phyloP scores from a whole-genome alignment of 805 yeast species.

The Ogataea henricii region DNA sequence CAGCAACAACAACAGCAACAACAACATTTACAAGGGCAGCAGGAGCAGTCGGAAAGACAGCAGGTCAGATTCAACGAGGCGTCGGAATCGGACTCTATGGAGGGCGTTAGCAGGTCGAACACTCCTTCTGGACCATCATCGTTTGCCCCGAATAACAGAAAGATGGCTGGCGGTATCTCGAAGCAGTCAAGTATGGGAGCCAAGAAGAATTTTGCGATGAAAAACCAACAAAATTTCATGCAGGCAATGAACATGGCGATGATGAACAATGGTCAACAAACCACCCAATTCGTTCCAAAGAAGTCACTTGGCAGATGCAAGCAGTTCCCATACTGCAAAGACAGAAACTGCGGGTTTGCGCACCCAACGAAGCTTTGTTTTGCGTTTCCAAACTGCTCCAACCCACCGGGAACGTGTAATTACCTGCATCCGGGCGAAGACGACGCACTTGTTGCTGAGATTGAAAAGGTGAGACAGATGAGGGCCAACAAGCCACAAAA shows the following conservation, averaged over 20 bases:
- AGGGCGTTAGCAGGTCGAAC: conserved; percentile 17
- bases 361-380: conserved; percentile 81
- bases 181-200: conserved; percentile 13
- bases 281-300: conserved; percentile 44
- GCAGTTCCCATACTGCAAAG: conserved; percentile 69
- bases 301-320: conserved; percentile 65
- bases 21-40: conserved; percentile 22
- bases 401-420: conserved; percentile 79
- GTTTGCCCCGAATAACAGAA: conserved; percentile 17
- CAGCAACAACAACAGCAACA: conserved; percentile 19
- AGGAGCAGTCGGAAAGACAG: conserved; percentile 25
- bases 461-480: conserved; percentile 55
- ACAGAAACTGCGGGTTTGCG: conserved; percentile 66
- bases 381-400: conserved; percentile 75
- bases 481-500: conserved; percentile 24
- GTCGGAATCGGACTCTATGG: conserved; percentile 20
- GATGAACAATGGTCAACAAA: conserved; percentile 25
- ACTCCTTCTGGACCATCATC: conserved; percentile 28
- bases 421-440: conserved; percentile 86
- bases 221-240: conserved; percentile 44
- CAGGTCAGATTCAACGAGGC: conserved; percentile 35
- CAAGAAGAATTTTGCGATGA: conserved; percentile 36
- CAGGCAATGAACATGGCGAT: conserved; percentile 42
- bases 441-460: conserved; percentile 65
- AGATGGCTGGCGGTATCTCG: conserved; percentile 21